Evolutionary conservation across 495 filamentous ascomycete species (phyloP), one percentile per base, ranked within the genome.

Genomic region (Hypoxylon trugodes): DNA sequence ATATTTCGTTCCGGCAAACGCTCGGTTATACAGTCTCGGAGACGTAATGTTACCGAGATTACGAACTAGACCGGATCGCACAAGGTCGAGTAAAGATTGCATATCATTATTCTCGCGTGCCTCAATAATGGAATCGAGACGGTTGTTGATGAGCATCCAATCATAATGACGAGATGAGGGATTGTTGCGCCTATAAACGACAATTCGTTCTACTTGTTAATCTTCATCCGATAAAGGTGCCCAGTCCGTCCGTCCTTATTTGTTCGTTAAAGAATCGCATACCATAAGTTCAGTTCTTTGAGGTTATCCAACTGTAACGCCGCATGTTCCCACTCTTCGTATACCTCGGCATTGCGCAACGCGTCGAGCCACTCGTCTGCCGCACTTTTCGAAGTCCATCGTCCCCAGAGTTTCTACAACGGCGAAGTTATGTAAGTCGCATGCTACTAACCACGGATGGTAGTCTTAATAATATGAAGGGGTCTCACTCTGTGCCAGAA

Each of bases 11-110:
- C 94, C 94, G 2, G 89, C 88, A 69, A 96, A 96, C 9, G 90
- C 87, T 46, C 89, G 82, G 59, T 92, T 93, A 76, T 90, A 98
- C 2, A 98, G 76, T 58, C 87, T 88, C n/a, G 90, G 85, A 2
- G 87, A 82, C 1, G 91, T 90, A 55, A 98, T 97, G 66, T 97
- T 95, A 28, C 92, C 93, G 6, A 97, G 80, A 65, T 97, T 97
- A 21, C 94, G 87, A 37, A 98, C 90, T 4, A 97, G 84, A 5
- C 94, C 93, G 5, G 89, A 92, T 5, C 92, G 90, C 22, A 97
- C 82, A 4, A 96, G 81, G 62, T 91, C 91, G 21, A 90, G 86
- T 2, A 97, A 77, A 12, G 83, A 83, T 35, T 91, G 76, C 26
- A 94, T 82, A 69, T 97, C 90, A 53, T 88, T 86, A 15, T 86